Percentiles rank a stretch among this genome's conserved stretches.
Conservation (phyloP, 164 flowering plant species). For the Berberis thunbergii region DNA sequence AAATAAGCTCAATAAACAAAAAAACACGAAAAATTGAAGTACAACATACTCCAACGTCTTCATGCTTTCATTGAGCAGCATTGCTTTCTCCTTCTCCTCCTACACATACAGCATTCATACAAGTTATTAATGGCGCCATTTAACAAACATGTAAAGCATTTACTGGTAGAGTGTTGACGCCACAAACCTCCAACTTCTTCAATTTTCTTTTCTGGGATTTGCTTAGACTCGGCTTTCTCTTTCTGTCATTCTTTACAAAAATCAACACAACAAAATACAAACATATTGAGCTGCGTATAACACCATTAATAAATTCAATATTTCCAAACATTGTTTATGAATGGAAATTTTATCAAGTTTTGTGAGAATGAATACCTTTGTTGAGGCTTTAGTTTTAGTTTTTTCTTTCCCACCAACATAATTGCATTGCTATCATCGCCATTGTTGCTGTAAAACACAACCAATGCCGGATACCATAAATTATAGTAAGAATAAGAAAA, state of each 20-base stretch:
- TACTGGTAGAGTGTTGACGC: background rate
- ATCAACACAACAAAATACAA: background rate
- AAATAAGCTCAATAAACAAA: background rate
- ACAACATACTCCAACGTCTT: conserved; percentile 53
- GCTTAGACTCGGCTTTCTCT: conserved; percentile 23
- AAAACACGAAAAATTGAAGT: background rate
- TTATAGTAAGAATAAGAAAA: too few relatives aligned
- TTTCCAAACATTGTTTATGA: background rate
- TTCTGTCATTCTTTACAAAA: background rate
- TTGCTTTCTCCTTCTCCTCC: conserved; percentile 60
- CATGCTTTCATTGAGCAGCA: conserved; percentile 37
- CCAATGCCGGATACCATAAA: too few relatives aligned
- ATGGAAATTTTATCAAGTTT: background rate
- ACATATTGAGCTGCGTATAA: background rate
- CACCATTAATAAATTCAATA: background rate
- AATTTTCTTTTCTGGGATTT: conserved; percentile 68
- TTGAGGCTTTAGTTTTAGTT: conserved; percentile 21
- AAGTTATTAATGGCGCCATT: background rate
- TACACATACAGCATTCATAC: conserved; percentile 16
- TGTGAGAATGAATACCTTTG: conserved; percentile 22
- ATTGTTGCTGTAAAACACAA: conserved; percentile 6
- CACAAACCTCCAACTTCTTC: conserved; percentile 60
- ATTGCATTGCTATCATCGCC: conserved; percentile 44
- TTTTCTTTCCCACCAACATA: conserved; percentile 35
- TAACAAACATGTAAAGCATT: background rate